A percentile compares a stretch with the other conserved stretches of the same genome.
Conservation (phyloP, 257 asterid species). For the Nicotiana knightiana region DNA sequence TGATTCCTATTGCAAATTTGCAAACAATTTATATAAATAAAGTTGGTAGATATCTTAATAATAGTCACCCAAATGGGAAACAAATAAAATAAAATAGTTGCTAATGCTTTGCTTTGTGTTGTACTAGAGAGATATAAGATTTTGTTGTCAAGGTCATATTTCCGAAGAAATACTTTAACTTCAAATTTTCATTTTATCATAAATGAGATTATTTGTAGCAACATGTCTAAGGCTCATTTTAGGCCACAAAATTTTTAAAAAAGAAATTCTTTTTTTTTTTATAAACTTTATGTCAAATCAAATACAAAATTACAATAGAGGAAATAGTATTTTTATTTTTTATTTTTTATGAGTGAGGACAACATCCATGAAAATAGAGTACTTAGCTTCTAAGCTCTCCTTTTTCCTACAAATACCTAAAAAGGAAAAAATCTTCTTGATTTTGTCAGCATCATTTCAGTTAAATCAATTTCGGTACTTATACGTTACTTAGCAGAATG, state of each 20-base stretch:
- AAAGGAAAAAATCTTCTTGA: background rate
- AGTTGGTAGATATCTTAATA: background rate
- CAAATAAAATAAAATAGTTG: background rate
- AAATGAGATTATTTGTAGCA: too few species aligned
- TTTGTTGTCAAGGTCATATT: too few species aligned
- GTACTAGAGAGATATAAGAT: background rate
- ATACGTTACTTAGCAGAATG: background rate
- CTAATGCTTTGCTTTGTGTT: background rate
- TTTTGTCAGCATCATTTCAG: slow-evolving; percentile 7
- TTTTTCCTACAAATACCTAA: background rate
- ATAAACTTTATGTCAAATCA: too few species aligned
- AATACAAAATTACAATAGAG: too few species aligned
- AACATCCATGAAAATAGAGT: background rate
- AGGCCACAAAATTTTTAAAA: too few species aligned
- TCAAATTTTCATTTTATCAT: too few species aligned
- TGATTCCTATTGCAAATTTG: background rate
- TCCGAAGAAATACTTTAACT: too few species aligned
- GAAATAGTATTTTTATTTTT: too few species aligned
- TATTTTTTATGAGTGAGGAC: background rate
- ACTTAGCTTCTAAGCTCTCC: slow-evolving; percentile 8
- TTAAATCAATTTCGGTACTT: slow-evolving; percentile 2
- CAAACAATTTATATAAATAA: background rate
- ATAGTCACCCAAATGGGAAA: background rate
- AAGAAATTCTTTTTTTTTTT: too few species aligned
- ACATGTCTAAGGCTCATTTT: too few species aligned